Conservation (phyloP, 768 basidiomycete genomes). For the Suillus discolor region DNA sequence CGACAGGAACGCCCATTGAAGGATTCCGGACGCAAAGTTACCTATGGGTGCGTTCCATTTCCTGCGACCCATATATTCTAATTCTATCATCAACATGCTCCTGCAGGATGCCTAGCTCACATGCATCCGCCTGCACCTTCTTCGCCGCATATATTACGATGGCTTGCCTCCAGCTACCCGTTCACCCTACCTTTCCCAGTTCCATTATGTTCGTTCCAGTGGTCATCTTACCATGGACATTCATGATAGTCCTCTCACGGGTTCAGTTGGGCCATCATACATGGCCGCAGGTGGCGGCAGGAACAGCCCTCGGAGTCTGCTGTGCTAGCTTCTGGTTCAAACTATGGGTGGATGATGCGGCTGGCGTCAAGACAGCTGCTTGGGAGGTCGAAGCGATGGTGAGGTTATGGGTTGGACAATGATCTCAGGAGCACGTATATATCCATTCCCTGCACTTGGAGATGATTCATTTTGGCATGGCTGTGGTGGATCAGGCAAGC, state of each 20-base stretch:
- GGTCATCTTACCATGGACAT: conserved; percentile 57
- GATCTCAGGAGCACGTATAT: neutral
- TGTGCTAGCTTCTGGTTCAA: conserved; percentile 60
- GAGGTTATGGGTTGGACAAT: neutral
- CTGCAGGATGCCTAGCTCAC: conserved; percentile 81
- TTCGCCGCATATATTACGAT: conserved; percentile 63
- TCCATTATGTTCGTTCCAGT: conserved; percentile 38
- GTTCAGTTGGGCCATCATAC: conserved; percentile 82
- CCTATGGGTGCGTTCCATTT: conserved; percentile 63
- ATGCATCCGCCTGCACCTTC: conserved; percentile 69
- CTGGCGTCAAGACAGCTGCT: conserved; percentile 24
- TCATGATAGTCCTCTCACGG: conserved; percentile 59
- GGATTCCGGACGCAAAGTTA: conserved; percentile 45
- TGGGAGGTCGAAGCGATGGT: conserved; percentile 16
- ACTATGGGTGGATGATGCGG: conserved; percentile 47
- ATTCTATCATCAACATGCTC: neutral
- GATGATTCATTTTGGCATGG: neutral
- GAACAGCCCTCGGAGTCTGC: conserved; percentile 53
- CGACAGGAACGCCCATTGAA: conserved; percentile 64
- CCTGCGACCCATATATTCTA: neutral
- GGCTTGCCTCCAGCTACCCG: conserved; percentile 57
- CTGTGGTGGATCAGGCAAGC: neutral
- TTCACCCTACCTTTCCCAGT: conserved; percentile 55
- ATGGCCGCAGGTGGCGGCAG: conserved; percentile 64
- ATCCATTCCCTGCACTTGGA: neutral